These are phyloP conservation scores for Panicum hallii DNA, from an alignment of 202 grass and related monocot genomes.

Conservation along the genomic window DNA sequence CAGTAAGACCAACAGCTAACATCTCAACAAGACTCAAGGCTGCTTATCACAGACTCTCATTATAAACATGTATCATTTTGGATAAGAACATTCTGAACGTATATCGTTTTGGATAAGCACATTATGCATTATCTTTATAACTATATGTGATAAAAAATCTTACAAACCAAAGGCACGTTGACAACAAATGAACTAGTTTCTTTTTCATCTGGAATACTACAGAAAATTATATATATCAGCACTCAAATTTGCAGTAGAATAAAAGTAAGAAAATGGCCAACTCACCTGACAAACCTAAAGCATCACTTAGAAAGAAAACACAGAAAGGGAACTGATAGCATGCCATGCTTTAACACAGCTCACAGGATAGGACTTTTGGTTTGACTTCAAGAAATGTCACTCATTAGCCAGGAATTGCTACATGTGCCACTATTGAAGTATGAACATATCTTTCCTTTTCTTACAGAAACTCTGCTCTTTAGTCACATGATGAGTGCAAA, in stretches of 20 bases:
- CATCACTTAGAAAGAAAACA: conserved; percentile 6
- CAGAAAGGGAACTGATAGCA: neutral
- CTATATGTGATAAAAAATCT: neutral
- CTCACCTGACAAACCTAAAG: neutral
- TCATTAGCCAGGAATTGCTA: neutral
- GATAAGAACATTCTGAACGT: neutral
- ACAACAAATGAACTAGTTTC: conserved; percentile 1
- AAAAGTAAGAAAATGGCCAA: conserved; percentile 16
- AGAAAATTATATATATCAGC: neutral
- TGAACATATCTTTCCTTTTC: neutral
- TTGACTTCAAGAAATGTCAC: neutral
- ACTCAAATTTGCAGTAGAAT: neutral
- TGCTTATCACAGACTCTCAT: neutral
- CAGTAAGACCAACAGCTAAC: conserved; percentile 3
- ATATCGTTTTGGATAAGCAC: neutral
- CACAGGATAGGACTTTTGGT: neutral
- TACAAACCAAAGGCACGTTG: neutral
- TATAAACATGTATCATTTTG: neutral
- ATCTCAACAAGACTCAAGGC: conserved; percentile 1
- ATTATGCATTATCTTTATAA: neutral
- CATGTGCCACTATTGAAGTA: neutral
- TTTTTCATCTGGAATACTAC: neutral
- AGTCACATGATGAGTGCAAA: neutral
- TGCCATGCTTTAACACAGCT: neutral
- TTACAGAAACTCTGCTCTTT: neutral